Percentiles rank a stretch among this genome's conserved stretches.
These are phyloP conservation scores for Ceratocystis variospora DNA, from an alignment of 2,329 filamentous ascomycete species.

Conservation along the genomic window DNA sequence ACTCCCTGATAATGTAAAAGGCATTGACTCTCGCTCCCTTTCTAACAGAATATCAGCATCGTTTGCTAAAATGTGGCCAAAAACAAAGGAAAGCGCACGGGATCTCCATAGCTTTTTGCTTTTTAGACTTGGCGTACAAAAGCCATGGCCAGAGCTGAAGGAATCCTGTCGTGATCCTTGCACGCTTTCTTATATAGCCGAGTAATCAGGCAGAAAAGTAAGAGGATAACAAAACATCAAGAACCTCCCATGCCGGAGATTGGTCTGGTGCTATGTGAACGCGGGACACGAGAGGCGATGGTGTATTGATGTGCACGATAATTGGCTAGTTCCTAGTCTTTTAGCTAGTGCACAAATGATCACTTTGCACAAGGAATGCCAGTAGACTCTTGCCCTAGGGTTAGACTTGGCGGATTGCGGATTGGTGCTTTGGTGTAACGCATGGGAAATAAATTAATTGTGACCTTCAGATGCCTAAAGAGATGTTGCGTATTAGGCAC, in stretches of 20 bases:
- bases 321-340: background rate
- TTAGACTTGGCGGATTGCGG: background rate
- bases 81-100: background rate
- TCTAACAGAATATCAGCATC: background rate
- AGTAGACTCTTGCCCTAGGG: background rate
- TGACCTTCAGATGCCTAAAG: background rate
- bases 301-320: background rate
- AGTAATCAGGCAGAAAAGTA: background rate
- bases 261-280: background rate
- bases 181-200: background rate
- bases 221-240: background rate
- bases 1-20: background rate
- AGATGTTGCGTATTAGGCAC: background rate
- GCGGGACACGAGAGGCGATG: background rate
- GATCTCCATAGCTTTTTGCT: background rate
- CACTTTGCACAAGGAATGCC: background rate
- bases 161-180: background rate
- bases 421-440: background rate
- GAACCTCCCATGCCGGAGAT: background rate
- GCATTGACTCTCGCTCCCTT: background rate
- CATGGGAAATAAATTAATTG: background rate
- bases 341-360: background rate
- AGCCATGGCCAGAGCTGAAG: slow-evolving; percentile 1
- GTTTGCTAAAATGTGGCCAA: background rate
- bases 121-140: background rate